phyloP scores from a whole-genome alignment of 257 asterid genomes.

The Petunia secreta region DNA sequence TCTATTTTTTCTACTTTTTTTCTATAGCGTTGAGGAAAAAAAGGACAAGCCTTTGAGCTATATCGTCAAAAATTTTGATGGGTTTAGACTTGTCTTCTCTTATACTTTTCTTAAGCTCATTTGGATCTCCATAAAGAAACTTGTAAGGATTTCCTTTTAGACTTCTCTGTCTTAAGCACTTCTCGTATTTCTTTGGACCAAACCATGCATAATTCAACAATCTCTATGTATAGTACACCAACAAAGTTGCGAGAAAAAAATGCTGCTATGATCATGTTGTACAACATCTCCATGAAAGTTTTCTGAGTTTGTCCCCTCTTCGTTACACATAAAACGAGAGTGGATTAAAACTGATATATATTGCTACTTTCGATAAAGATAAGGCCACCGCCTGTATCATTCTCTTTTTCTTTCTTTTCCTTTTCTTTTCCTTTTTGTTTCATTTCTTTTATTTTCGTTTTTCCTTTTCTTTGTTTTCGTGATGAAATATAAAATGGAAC shows the following conservation, averaged over 20 bases:
- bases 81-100: constrained; percentile 42
- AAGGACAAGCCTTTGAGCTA: constrained; percentile 39
- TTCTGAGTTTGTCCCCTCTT: no score
- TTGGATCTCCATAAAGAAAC: constrained; percentile 30
- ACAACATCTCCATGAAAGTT: constrained; percentile 32
- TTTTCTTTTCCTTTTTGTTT: no score
- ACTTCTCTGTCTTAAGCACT: constrained; percentile 39
- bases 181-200: constrained; percentile 39
- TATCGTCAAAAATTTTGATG: constrained; percentile 40
- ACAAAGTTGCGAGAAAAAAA: constrained; percentile 16
- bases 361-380: no score
- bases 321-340: no score
- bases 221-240: constrained; percentile 26
- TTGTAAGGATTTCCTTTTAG: constrained; percentile 33
- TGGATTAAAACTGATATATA: no score
- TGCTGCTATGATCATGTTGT: constrained; percentile 11
- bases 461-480: no score
- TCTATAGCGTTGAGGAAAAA: constrained; percentile 20
- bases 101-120: constrained; percentile 26
- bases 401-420: no score
- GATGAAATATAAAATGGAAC: no score
- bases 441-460: no score
- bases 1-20: constrained; percentile 3
- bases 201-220: constrained; percentile 43
- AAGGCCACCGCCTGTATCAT: no score